A percentile compares a stretch with the other conserved stretches of the same genome.
Evolutionary conservation across 257 asterid genomes (phyloP).

Genomic region (Salvia hispanica): DNA sequence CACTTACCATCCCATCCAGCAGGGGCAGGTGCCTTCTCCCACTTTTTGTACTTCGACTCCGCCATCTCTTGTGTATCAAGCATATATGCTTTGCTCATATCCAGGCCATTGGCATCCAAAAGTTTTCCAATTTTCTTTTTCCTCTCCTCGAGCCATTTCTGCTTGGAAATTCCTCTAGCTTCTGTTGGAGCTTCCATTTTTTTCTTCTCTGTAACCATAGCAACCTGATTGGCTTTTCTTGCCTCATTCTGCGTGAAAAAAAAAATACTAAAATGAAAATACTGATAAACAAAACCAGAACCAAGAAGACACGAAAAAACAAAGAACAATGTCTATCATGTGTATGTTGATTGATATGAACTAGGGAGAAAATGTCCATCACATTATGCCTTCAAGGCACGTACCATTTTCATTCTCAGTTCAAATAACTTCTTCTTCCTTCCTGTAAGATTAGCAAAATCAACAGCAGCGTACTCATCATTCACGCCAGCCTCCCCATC

Average conservation of each 20-base stretch:
- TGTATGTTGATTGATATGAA: not conserved
- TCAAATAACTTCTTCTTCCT: conserved; percentile 74
- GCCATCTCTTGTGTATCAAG: conserved; percentile 92
- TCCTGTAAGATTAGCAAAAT: conserved; percentile 62
- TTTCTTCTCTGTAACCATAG: conserved; percentile 87
- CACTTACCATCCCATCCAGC: conserved; percentile 95
- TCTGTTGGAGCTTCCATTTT: conserved; percentile 69
- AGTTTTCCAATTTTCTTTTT: conserved; percentile 89
- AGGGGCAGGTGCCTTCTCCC: conserved; percentile 97
- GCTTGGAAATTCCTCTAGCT: conserved; percentile 91
- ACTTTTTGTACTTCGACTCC: conserved; percentile 79
- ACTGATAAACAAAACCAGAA: not conserved
- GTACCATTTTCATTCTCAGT: conserved; percentile 81
- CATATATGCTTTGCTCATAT: conserved; percentile 89
- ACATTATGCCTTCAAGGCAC: not conserved
- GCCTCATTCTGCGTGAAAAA: conserved; percentile 63
- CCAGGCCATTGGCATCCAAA: conserved; percentile 90
- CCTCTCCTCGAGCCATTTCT: conserved; percentile 96
- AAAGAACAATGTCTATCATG: not conserved
- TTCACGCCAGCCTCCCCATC: conserved; percentile 44
- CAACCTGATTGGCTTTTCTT: conserved; percentile 89
- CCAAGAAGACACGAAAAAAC: not conserved
- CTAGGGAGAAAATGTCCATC: not conserved
- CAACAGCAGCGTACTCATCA: conserved; percentile 39
- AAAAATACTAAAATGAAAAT: conserved; percentile 3